Evolutionary conservation across 2,329 filamentous ascomycete genomes (phyloP).

Genomic region (Fusarium burgessii): DNA sequence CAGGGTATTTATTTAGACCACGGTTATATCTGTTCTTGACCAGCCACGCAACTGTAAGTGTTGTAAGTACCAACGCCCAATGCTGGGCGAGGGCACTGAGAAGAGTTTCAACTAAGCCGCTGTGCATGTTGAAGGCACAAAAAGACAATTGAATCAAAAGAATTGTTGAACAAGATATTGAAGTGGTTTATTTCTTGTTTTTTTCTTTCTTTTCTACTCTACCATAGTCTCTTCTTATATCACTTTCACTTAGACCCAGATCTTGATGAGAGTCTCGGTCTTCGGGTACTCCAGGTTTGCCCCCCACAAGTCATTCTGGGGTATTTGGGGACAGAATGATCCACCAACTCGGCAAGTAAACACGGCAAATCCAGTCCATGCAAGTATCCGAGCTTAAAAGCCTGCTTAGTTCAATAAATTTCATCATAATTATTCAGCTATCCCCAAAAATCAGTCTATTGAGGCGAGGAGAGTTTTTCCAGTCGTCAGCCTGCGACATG

Average conservation of each 20-base stretch:
- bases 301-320: slow-evolving; percentile 31
- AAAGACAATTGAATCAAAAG: neutral
- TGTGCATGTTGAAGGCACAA: slow-evolving; percentile 40
- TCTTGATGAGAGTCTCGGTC: slow-evolving; percentile 19
- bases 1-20: slow-evolving; percentile 78
- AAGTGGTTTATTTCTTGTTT: neutral
- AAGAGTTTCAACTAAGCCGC: slow-evolving; percentile 39
- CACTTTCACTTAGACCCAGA: slow-evolving; percentile 27
- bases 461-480: slow-evolving; percentile 32
- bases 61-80: slow-evolving; percentile 33
- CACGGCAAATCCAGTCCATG: slow-evolving; percentile 28
- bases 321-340: slow-evolving; percentile 22
- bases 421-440: neutral
- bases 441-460: fast-evolving
- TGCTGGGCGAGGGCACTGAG: slow-evolving; percentile 31
- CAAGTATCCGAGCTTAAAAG: neutral
- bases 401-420: neutral
- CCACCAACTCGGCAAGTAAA: slow-evolving; percentile 35
- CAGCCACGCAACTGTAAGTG: slow-evolving; percentile 21
- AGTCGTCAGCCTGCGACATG: slow-evolving; percentile 32
- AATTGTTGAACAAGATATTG: slow-evolving; percentile 8
- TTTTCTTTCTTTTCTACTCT: neutral
- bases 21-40: slow-evolving; percentile 55
- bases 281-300: slow-evolving; percentile 22
- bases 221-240: slow-evolving; percentile 27